Evolutionary conservation across 257 asterid species (phyloP).

Genomic region (Solanum pimpinellifolium): DNA sequence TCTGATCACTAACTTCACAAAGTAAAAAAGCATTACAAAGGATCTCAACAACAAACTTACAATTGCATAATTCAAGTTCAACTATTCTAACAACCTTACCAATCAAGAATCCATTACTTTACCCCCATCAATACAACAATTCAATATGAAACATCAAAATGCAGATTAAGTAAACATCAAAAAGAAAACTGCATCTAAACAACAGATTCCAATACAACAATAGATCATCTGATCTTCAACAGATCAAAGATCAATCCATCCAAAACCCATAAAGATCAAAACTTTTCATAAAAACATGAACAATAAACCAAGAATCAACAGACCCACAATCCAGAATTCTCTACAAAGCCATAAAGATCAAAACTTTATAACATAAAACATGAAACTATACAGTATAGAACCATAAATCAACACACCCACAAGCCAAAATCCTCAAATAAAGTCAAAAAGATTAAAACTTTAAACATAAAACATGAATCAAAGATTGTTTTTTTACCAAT

Average conservation of each 20-base stretch:
- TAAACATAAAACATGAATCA: conserved; percentile 11
- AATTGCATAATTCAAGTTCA: not conserved
- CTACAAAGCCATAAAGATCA: conserved; percentile 12
- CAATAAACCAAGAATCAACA: not conserved
- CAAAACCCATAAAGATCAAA: conserved; percentile 18
- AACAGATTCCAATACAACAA: conserved; percentile 25
- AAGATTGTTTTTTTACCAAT: conserved; percentile 23
- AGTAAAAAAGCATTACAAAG: not conserved
- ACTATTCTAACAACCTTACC: not conserved
- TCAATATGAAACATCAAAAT: conserved; percentile 20
- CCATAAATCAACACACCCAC: not conserved
- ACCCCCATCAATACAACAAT: conserved; percentile 18
- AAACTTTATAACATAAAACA: not conserved
- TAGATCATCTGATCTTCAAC: conserved; percentile 41
- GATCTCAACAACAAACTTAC: conserved; percentile 22
- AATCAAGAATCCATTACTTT: conserved; percentile 1
- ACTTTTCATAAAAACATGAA: not conserved
- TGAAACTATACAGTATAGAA: not conserved
- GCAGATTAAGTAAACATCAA: conserved; percentile 35
- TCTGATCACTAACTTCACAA: not conserved
- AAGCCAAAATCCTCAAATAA: conserved; percentile 12
- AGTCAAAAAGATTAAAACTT: not conserved
- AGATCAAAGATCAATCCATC: conserved; percentile 57
- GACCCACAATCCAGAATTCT: not conserved
- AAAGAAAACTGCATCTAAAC: conserved; percentile 11